These are phyloP conservation scores for Erodium maritimum DNA, from an alignment of 345 rosid genomes.

Conservation along the genomic window DNA sequence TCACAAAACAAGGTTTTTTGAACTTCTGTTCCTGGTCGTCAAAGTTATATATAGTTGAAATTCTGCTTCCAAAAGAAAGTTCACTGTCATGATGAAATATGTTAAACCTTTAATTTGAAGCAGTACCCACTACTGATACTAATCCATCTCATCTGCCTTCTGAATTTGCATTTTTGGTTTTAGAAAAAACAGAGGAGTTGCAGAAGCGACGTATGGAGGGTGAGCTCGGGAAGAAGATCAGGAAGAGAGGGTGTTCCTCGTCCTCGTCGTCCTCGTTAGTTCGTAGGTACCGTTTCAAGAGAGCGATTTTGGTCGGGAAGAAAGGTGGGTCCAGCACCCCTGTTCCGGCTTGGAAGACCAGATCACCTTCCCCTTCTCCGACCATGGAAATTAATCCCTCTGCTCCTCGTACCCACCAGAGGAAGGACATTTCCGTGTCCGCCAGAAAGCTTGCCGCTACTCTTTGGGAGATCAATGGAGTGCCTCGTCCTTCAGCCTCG, in stretches of 20 bases:
- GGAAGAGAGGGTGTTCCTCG: constrained; percentile 80
- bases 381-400: neutral
- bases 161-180: neutral
- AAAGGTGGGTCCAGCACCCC: constrained; percentile 60
- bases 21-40: no score
- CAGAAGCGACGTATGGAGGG: constrained; percentile 14
- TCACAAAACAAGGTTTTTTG: no score
- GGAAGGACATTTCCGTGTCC: constrained; percentile 36
- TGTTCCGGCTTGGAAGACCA: constrained; percentile 51
- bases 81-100: no score
- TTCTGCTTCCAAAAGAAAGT: no score
- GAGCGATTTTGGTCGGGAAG: constrained; percentile 60
- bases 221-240: constrained; percentile 43
- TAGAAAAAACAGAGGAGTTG: neutral
- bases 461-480: constrained; percentile 68
- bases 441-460: constrained; percentile 88
- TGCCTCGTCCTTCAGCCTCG: neutral
- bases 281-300: constrained; percentile 61
- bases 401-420: constrained; percentile 8
- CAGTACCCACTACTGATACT: no score
- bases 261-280: constrained; percentile 73
- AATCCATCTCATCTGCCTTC: neutral
- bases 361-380: constrained; percentile 18
- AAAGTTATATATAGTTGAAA: no score
- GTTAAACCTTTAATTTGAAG: no score